These are phyloP conservation scores for Marchantia polymorpha DNA, from an alignment of 225 moss, liverwort and hornwort species.

Conservation along the genomic window DNA sequence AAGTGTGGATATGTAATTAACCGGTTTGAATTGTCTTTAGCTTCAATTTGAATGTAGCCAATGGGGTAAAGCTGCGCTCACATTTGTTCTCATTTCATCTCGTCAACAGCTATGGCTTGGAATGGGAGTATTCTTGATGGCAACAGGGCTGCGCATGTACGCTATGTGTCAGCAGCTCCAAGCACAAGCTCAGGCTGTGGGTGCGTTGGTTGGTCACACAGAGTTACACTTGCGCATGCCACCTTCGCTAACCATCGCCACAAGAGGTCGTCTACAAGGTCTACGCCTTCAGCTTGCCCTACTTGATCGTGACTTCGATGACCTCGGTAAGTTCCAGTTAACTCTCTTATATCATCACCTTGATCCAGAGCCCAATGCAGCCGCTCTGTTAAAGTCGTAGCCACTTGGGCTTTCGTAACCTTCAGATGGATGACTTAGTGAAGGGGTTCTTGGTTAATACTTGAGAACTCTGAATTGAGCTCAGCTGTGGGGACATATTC, in stretches of 20 bases:
- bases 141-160: slow-evolving; percentile 57
- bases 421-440: too few relatives aligned
- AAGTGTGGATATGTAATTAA: slow-evolving; percentile 3
- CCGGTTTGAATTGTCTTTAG: not conserved
- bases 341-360: too few relatives aligned
- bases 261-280: slow-evolving; percentile 58
- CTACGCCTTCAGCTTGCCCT: slow-evolving; percentile 64
- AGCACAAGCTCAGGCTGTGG: slow-evolving; percentile 60
- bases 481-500: too few relatives aligned
- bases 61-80: slow-evolving; percentile 11
- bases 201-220: slow-evolving; percentile 49
- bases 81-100: not conserved
- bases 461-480: too few relatives aligned
- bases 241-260: slow-evolving; percentile 47
- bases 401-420: too few relatives aligned
- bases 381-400: too few relatives aligned
- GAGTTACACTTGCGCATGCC: slow-evolving; percentile 62
- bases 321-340: slow-evolving; percentile 40
- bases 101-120: slow-evolving; percentile 52
- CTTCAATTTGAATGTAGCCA: not conserved
- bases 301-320: slow-evolving; percentile 67
- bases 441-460: too few relatives aligned
- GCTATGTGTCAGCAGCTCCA: slow-evolving; percentile 63
- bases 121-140: slow-evolving; percentile 60
- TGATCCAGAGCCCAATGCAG: too few relatives aligned